Evolutionary conservation across 225 moss, liverwort and hornwort genomes (phyloP).

Genomic region (Physcomitrellopsis africana): DNA sequence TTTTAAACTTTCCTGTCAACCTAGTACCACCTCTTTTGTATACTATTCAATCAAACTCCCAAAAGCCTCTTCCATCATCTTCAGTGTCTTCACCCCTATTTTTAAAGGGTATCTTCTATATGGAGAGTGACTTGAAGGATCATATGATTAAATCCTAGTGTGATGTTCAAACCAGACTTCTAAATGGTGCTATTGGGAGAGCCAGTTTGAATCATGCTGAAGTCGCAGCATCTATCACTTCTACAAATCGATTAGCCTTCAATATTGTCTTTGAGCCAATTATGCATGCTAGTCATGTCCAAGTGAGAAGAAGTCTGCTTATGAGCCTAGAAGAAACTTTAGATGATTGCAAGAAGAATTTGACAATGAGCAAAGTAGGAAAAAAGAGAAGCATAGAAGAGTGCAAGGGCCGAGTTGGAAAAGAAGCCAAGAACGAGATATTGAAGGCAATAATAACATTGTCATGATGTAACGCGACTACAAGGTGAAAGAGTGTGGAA

Average conservation of each 20-base stretch:
- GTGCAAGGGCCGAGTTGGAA: conserved; percentile 80
- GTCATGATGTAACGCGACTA: conserved; percentile 57
- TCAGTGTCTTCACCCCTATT: conserved; percentile 68
- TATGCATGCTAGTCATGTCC: conserved; percentile 88
- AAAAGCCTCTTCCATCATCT: conserved; percentile 72
- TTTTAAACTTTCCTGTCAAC: conserved; percentile 93
- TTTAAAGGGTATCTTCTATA: conserved; percentile 88
- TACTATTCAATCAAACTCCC: conserved; percentile 87
- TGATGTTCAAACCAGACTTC: conserved; percentile 90
- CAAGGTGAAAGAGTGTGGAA: too few relatives aligned
- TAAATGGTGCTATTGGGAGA: conserved; percentile 95
- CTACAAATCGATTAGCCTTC: conserved; percentile 89
- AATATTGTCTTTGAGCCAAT: conserved; percentile 94
- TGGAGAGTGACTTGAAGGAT: conserved; percentile 97
- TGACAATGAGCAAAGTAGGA: conserved; percentile 70
- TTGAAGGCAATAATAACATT: conserved; percentile 63
- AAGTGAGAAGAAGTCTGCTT: conserved; percentile 84
- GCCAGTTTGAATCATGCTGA: conserved; percentile 91
- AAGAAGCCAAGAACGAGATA: conserved; percentile 80
- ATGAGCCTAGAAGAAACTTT: conserved; percentile 77
- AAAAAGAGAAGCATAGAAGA: conserved; percentile 71
- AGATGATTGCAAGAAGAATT: conserved; percentile 71
- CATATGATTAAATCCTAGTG: conserved; percentile 92
- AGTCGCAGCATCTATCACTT: conserved; percentile 94
- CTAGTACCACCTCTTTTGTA: conserved; percentile 88